A percentile compares a stretch with the other conserved stretches of the same genome.
These are phyloP conservation scores for Dalbergia cochinchinensis DNA, from an alignment of 306 rosid genomes.

Conservation along the genomic window DNA sequence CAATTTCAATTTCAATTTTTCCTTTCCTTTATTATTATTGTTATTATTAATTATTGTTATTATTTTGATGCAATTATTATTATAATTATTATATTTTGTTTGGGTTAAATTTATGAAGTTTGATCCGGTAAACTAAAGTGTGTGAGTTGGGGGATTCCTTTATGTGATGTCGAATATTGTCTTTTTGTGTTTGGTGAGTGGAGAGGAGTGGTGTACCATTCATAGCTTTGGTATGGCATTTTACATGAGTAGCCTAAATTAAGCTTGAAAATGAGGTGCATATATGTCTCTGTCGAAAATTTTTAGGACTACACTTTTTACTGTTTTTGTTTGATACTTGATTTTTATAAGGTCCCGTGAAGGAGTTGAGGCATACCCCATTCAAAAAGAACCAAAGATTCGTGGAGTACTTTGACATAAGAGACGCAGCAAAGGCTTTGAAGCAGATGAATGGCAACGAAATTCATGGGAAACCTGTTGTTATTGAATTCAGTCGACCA, in stretches of 20 bases:
- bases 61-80: too few species aligned
- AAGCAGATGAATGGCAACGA: slow-evolving; percentile 77
- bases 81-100: too few species aligned
- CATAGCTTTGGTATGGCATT: neutral
- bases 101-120: neutral
- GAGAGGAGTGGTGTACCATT: too few species aligned
- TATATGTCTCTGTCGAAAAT: slow-evolving; percentile 46
- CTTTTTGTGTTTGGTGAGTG: neutral
- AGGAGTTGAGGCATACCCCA: slow-evolving; percentile 83
- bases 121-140: slow-evolving; percentile 7
- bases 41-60: neutral
- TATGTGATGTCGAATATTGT: neutral
- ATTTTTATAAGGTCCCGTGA: slow-evolving; percentile 65
- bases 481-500: slow-evolving; percentile 78
- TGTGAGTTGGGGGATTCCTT: neutral
- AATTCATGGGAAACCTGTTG: slow-evolving; percentile 61
- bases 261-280: too few species aligned
- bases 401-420: slow-evolving; percentile 81
- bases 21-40: neutral
- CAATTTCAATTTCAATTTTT: slow-evolving; percentile 1
- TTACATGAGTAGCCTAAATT: too few species aligned
- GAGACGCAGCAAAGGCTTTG: slow-evolving; percentile 81
- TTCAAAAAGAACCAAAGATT: slow-evolving; percentile 78
- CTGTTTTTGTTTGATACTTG: neutral
- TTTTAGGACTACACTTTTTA: slow-evolving; percentile 10